These are phyloP conservation scores for Lentinula aciculospora DNA, from an alignment of 768 basidiomycete genomes.

Conservation along the genomic window DNA sequence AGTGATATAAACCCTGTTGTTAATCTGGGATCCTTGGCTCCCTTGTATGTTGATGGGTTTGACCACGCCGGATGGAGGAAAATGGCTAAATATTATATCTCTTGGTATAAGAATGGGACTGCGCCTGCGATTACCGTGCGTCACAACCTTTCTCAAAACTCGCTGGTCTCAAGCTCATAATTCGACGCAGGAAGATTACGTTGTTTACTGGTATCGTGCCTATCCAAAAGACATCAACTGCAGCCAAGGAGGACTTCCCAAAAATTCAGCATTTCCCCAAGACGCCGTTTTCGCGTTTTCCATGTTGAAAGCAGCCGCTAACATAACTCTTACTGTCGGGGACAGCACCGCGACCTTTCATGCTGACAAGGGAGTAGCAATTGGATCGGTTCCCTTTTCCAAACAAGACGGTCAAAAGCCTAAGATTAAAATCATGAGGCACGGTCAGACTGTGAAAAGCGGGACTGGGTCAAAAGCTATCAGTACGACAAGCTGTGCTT, in stretches of 20 bases:
- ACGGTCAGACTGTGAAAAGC: slow-evolving; percentile 9
- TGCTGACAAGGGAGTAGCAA: slow-evolving; percentile 13
- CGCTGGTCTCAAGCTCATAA: slow-evolving; percentile 14
- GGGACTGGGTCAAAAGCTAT: slow-evolving; percentile 1
- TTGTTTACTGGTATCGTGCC: slow-evolving; percentile 21
- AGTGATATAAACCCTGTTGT: slow-evolving; percentile 19
- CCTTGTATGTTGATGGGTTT: slow-evolving; percentile 20
- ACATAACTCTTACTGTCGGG: slow-evolving; percentile 25
- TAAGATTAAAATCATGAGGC: slow-evolving; percentile 19
- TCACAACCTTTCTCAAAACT: slow-evolving; percentile 11
- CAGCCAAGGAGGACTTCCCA: slow-evolving; percentile 19
- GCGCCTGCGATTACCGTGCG: slow-evolving; percentile 22
- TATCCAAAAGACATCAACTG: slow-evolving; percentile 18
- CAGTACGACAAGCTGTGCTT: neutral
- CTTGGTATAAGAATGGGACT: slow-evolving; percentile 16
- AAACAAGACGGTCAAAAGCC: slow-evolving; percentile 19
- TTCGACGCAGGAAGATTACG: slow-evolving; percentile 18
- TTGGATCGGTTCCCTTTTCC: slow-evolving; percentile 19
- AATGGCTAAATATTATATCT: slow-evolving; percentile 20
- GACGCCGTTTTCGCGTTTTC: slow-evolving; percentile 34
- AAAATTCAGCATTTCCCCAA: slow-evolving; percentile 21
- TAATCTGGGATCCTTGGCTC: slow-evolving; percentile 17
- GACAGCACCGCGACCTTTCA: slow-evolving; percentile 14
- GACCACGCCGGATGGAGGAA: slow-evolving; percentile 17
- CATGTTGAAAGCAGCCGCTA: slow-evolving; percentile 24